Base-by-base conservation (phyloP, 805 yeast genomes). In the Pichia membranifaciens region DNA sequence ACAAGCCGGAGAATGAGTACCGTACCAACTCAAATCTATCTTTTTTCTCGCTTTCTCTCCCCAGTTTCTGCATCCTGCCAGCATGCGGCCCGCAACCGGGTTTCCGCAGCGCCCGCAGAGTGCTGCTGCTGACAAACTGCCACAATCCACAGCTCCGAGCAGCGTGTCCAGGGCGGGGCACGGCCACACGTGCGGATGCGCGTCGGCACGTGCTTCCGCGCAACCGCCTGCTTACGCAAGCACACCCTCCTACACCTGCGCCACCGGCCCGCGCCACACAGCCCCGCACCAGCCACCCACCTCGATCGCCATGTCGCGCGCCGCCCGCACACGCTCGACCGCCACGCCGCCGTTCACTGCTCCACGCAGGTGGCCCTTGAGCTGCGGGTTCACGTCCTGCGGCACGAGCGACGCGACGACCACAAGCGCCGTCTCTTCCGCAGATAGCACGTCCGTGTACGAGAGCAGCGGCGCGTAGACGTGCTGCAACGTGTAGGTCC, bases 301-400 rank as follows among this genome's bases (percentile, higher is more conserved):
- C 49, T 77, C 75, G 42, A 87, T 74, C 4, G 84, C 81, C 67
- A 89, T 58, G 13, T 67, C 69, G 43, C 95, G 71, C 10, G 79
- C 75, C 2, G 78, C 79, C 43, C 71, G 69, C 28, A 88, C 69
- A 49, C 84, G 84, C 44, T 81, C 85, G 25, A 62, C 58, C 9
- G 84, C 71, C 8, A 86, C 84, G 0, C 96, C 96, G 25, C 80
- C 76, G 58, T 87, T 88, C 43, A 81, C 51, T 0, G 96, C 96
- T 0, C 97, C 97, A 61, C 75, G 78, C 51, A 90, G 71, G 61
- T 90, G 97, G 0, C 97, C 97, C 65, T 87, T 86, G 54, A 90
- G 71, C 58, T 90, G 96, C 0, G 96, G 96, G 55, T 86, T 87
- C 10, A 90, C 96, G 63, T 90, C 95, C 60, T 87, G 96, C 1